These are phyloP conservation scores for Cyphellophora europaea DNA, from an alignment of 2,329 filamentous ascomycete genomes.

Conservation along the genomic window DNA sequence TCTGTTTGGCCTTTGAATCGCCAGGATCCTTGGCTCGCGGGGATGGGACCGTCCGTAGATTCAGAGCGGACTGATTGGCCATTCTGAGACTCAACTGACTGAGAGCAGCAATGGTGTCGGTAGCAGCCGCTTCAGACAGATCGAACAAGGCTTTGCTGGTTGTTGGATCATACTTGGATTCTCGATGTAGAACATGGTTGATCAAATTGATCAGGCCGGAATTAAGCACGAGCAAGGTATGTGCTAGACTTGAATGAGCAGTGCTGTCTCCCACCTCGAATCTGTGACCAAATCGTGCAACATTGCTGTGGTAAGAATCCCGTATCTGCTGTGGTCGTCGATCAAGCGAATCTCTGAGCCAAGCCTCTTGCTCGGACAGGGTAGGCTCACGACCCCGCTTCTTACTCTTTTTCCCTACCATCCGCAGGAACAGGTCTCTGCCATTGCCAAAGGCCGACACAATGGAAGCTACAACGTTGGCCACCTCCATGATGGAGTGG, in stretches of 20 bases:
- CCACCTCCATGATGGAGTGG: conserved; percentile 16
- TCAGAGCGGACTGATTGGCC: conserved; percentile 6
- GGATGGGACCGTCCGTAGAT: conserved; percentile 1
- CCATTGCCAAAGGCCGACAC: conserved; percentile 18
- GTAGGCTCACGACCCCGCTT: conserved; percentile 7
- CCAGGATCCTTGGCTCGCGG: conserved; percentile 2
- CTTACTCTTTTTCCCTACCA: conserved; percentile 13
- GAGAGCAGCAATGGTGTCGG: conserved; percentile 18
- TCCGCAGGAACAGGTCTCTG: conserved; percentile 14
- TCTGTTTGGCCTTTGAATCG: not conserved
- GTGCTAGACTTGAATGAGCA: conserved; percentile 17
- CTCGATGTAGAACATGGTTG: conserved; percentile 11
- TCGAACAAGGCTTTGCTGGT: conserved; percentile 11
- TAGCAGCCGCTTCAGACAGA: conserved; percentile 17
- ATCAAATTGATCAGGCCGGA: conserved; percentile 19
- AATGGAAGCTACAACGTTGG: conserved; percentile 17
- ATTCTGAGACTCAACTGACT: conserved; percentile 17
- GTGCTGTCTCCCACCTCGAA: conserved; percentile 17
- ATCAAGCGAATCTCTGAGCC: conserved; percentile 13
- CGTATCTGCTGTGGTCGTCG: conserved; percentile 14
- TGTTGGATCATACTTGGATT: conserved; percentile 7
- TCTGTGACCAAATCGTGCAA: conserved; percentile 13
- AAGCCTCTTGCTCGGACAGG: conserved; percentile 16
- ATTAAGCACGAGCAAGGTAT: conserved; percentile 19
- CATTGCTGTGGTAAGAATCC: conserved; percentile 14